Evolutionary conservation across 176 grass and related monocot species (phyloP).

Genomic region (Cenchrus americanus): DNA sequence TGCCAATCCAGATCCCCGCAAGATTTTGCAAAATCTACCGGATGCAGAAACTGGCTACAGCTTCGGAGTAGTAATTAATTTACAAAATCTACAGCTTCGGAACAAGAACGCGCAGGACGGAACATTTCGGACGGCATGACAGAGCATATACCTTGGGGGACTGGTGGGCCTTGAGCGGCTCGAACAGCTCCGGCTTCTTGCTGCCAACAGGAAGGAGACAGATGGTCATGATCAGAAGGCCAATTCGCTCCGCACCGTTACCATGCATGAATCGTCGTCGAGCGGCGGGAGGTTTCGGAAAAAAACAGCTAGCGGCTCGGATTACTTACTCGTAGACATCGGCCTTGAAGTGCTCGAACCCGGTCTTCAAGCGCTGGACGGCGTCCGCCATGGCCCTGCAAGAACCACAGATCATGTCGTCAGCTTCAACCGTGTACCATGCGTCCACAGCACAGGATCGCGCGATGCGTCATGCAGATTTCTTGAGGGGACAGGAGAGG

Average conservation of each 20-base stretch:
- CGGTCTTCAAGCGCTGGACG: conserved; percentile 72
- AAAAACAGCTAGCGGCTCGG: background rate
- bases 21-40: background rate
- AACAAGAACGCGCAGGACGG: too few relatives aligned
- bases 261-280: background rate
- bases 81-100: too few relatives aligned
- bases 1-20: background rate
- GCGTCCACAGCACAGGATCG: background rate
- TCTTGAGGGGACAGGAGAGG: background rate
- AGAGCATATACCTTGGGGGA: conserved; percentile 68
- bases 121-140: background rate
- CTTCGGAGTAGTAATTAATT: background rate
- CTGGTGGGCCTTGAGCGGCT: conserved; percentile 70
- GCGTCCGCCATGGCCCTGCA: conserved; percentile 77
- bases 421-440: too few relatives aligned
- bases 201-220: conserved; percentile 39
- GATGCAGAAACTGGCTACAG: too few relatives aligned
- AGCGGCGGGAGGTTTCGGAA: background rate
- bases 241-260: background rate
- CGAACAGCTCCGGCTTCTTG: conserved; percentile 76
- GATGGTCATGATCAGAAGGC: background rate
- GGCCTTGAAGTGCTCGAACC: conserved; percentile 91
- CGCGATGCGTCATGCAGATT: background rate
- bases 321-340: conserved; percentile 78
- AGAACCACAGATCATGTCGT: background rate